Percentiles rank a stretch among this genome's conserved stretches.
phyloP scores from a whole-genome alignment of 2,329 filamentous ascomycete species.

The Fusarium xyrophilum region DNA sequence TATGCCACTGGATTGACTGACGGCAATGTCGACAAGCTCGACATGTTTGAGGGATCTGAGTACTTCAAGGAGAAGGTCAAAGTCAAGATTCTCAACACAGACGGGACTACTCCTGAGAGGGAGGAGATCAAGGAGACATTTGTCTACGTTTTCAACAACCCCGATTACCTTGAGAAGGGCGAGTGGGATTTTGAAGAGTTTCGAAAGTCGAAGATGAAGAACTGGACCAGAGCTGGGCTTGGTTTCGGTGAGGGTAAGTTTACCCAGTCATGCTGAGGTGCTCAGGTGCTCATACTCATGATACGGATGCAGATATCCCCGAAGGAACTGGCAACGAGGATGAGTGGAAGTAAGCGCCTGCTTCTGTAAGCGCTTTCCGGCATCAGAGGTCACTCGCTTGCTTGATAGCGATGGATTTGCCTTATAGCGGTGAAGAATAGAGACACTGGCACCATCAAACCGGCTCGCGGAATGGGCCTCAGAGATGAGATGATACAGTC shows the following conservation, averaged over 20 bases:
- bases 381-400: constrained; percentile 9
- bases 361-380: constrained; percentile 29
- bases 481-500: constrained; percentile 16
- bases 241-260: constrained; percentile 50
- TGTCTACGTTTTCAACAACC: constrained; percentile 69
- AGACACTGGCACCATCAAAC: constrained; percentile 8
- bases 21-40: constrained; percentile 76
- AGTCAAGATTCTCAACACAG: constrained; percentile 59
- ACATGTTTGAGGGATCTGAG: constrained; percentile 81
- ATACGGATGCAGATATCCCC: constrained; percentile 28
- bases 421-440: constrained; percentile 27
- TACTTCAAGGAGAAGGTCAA: constrained; percentile 66
- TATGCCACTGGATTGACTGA: constrained; percentile 80
- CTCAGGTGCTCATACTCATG: constrained; percentile 11
- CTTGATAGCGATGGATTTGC: constrained; percentile 10
- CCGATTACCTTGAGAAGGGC: constrained; percentile 64
- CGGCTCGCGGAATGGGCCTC: constrained; percentile 5
- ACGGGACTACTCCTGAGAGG: constrained; percentile 49
- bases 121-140: constrained; percentile 60
- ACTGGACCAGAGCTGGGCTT: constrained; percentile 61
- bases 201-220: constrained; percentile 71
- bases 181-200: constrained; percentile 95
- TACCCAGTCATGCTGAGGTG: not conserved
- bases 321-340: constrained; percentile 25
- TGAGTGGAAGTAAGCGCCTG: constrained; percentile 7